Evolutionary conservation across 768 basidiomycete genomes (phyloP), one percentile per base, ranked within the genome.

Genomic region (Dentipellis sp.): DNA sequence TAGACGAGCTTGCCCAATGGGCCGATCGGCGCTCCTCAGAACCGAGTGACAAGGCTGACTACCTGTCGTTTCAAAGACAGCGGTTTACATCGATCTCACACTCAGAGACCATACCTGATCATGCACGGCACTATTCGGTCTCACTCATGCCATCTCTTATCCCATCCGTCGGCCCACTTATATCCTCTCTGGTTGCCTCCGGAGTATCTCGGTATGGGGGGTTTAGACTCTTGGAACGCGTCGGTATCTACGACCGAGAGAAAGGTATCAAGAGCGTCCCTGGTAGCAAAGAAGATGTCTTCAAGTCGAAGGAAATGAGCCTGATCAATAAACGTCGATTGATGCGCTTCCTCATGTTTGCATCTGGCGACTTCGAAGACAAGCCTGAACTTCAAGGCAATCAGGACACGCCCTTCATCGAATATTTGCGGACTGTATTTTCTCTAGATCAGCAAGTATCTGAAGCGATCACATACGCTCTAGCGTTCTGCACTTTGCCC

Each of bases 121-220:
- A 83, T 37, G 75, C 86, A 22, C 81, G 89, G 29, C 82, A 86
- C 53, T 98, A 94, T 69, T 83, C 93, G 0, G 71, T 97, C 23
- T 94, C 91, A 12, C 78, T 97, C n/a, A 76, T 80, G 8, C 94
- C 94, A 0, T 76, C 87, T 2, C 73, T 97, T 2, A 83, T 97
- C 14, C 86, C 90, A 2, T 84, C 91, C 0, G 65, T 80, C 7
- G 94, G 94, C 0, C 78, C 87, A 0, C 75, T 90, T 35, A 91
- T 97, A 42, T 79, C 87, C 2, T 80, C 87, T 2, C 74, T 98
- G 3, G 74, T 95, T 10, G 74, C 79, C 0, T 93, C 91, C 11
- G 88, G 91, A 21, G 92, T 97, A 12, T 78, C 92, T 8, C 83
- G 86, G 56, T 97, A 98, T 65, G 91, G 92, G n/a, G 86, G 84